Conservation (phyloP, 2,329 filamentous ascomycete species). For the Paraphaeosphaeria minitans region DNA sequence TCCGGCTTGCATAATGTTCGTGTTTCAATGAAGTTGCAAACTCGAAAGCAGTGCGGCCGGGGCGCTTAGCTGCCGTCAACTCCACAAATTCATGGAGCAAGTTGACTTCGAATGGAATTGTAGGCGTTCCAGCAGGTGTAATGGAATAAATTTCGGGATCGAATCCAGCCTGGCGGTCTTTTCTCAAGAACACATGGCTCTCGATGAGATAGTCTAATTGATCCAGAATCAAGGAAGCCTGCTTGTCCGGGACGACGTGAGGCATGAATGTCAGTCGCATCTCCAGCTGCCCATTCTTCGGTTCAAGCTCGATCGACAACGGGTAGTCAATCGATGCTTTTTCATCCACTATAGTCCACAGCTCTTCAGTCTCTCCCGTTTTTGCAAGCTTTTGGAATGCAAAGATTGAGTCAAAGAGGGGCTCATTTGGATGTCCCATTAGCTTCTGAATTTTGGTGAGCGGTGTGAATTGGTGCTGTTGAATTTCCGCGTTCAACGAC, state of each 20-base stretch:
- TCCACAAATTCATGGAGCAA: constrained; percentile 84
- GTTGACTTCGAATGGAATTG: constrained; percentile 62
- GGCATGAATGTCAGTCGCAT: constrained; percentile 70
- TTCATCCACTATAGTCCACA: constrained; percentile 69
- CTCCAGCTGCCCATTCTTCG: constrained; percentile 56
- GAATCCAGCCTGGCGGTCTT: not conserved
- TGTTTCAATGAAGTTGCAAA: constrained; percentile 67
- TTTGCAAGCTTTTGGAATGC: constrained; percentile 71
- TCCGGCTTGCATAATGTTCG: constrained; percentile 52
- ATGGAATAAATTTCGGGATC: constrained; percentile 63
- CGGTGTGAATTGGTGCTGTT: constrained; percentile 73
- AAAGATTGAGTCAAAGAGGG: constrained; percentile 83
- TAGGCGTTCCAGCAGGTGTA: constrained; percentile 63
- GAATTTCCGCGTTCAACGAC: constrained; percentile 65
- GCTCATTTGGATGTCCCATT: constrained; percentile 66
- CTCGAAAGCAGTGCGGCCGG: constrained; percentile 72
- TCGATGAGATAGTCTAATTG: constrained; percentile 75
- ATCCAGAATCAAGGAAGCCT: constrained; percentile 68
- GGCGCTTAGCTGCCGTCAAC: constrained; percentile 58
- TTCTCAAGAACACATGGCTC: constrained; percentile 60
- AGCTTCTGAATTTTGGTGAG: constrained; percentile 74
- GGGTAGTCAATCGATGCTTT: constrained; percentile 75
- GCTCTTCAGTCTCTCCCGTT: constrained; percentile 26
- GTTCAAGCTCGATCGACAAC: constrained; percentile 79
- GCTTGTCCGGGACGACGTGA: constrained; percentile 68